Conservation (phyloP, 1,284 basidiomycete species). For the Microbotryum saponariae region DNA sequence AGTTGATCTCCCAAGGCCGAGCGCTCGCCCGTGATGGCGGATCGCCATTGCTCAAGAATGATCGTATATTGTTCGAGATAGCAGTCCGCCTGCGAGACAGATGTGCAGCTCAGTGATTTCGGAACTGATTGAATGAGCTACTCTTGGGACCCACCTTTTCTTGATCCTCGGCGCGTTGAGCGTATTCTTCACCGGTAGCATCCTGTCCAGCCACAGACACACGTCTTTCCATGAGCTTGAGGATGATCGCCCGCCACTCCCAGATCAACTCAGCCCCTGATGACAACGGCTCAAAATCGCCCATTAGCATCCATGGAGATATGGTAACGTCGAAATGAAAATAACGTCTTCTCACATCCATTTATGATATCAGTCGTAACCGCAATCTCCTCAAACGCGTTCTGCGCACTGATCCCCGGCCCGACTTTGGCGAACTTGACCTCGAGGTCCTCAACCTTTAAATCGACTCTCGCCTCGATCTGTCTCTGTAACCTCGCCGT, state of each 20-base stretch:
- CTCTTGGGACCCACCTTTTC: conserved; percentile 25
- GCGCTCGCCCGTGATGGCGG: conserved; percentile 15
- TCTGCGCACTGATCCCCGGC: conserved; percentile 19
- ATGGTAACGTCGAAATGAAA: too few relatives aligned
- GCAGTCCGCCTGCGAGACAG: background rate
- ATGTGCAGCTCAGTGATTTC: too few relatives aligned
- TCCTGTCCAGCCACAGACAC: conserved; percentile 23
- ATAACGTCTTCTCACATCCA: conserved; percentile 9
- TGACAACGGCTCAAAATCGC: background rate
- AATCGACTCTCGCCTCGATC: conserved; percentile 6
- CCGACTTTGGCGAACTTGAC: conserved; percentile 13
- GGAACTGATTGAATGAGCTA: too few relatives aligned
- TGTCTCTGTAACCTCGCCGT: background rate
- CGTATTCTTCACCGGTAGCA: conserved; percentile 35
- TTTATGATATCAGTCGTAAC: conserved; percentile 25
- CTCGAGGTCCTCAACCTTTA: conserved; percentile 26
- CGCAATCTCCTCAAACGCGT: conserved; percentile 25
- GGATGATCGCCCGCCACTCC: conserved; percentile 22
- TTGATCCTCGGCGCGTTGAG: conserved; percentile 30
- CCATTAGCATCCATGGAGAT: background rate
- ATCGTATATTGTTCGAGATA: conserved; percentile 10
- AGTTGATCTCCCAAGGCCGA: conserved; percentile 11
- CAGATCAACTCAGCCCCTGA: conserved; percentile 28
- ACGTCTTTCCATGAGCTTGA: conserved; percentile 11
- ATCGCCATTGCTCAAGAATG: conserved; percentile 25